Evolutionary conservation across 768 basidiomycete genomes (phyloP), one percentile per base, ranked within the genome.

Genomic region (Mycena indigotica): DNA sequence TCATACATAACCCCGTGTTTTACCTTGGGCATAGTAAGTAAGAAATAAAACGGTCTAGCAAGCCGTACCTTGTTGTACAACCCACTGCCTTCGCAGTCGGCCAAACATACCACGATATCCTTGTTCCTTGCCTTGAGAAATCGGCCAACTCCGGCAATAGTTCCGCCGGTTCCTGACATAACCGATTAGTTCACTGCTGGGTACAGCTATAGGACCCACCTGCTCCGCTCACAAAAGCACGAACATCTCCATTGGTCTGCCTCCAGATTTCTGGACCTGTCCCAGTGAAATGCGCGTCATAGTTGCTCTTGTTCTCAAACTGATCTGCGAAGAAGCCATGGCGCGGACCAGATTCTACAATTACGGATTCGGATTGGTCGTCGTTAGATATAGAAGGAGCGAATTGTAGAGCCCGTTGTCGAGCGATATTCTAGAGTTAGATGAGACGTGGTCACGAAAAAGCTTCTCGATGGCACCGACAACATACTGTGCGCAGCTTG

Each of bases 131-230:
- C 83, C 73, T 95, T 96, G 52, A 99, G 75, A 67, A 80, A 96
- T 50, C 75, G 80, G 0, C 93, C 95, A 4, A 80, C 83, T 0
- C 96, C 96, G 2, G 94, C 89, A 50, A 99, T 84, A 3, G 96
- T 98, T 13, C 97, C 97, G 4, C 97, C 96, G 2, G 96, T 98
- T n/a, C 94, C 93, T 89, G 52, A n/a, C n/a, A n/a, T n/a, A n/a
- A n/a, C n/a, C n/a, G n/a, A n/a, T 4, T 16, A n/a, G n/a, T n/a
- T n/a, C n/a, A n/a, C n/a, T n/a, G n/a, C n/a, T n/a, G n/a, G n/a
- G n/a, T n/a, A n/a, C n/a, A n/a, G n/a, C n/a, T n/a, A 25, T 48
- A 24, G 50, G 30, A 60, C 74, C 57, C 56, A 86, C 94, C 94
- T 54, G 96, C 94, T 1, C 96, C 96, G 26, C 88, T 84, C 39